Evolutionary conservation across 1,284 basidiomycete species (phyloP).

Genomic region (Leccinum subrobustum): DNA sequence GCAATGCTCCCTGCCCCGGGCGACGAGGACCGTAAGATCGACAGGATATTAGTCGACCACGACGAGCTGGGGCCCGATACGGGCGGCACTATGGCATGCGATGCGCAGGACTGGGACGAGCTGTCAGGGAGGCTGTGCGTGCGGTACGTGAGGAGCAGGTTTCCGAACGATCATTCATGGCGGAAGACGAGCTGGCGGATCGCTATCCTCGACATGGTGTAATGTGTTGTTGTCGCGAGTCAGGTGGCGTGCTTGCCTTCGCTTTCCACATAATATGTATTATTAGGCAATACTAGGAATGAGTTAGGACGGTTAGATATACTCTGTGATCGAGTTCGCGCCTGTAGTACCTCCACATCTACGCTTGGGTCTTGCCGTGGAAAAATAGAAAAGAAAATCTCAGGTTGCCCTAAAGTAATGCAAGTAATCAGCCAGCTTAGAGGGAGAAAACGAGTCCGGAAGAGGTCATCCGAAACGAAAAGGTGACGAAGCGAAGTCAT

Average conservation of each 20-base stretch:
- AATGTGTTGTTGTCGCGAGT: conserved; percentile 1
- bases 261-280: neutral
- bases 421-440: neutral
- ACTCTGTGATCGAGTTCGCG: neutral
- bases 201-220: conserved; percentile 30
- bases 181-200: conserved; percentile 23
- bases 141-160: conserved; percentile 23
- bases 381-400: neutral
- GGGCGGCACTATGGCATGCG: conserved; percentile 14
- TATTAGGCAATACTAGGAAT: neutral
- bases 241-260: neutral
- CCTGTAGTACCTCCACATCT: neutral
- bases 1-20: conserved; percentile 20
- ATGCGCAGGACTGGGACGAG: conserved; percentile 34
- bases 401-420: neutral
- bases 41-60: conserved; percentile 24
- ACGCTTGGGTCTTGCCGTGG: neutral
- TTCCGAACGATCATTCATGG: conserved; percentile 28
- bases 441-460: neutral
- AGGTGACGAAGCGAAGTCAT: neutral
- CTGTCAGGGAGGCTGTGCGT: conserved; percentile 29
- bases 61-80: conserved; percentile 16
- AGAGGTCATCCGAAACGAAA: neutral
- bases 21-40: conserved; percentile 16
- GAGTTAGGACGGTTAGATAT: neutral